Percentiles rank a stretch among this genome's conserved stretches.
Evolutionary conservation across 2,329 filamentous ascomycete species (phyloP).

Genomic region (Massarina eburnea): DNA sequence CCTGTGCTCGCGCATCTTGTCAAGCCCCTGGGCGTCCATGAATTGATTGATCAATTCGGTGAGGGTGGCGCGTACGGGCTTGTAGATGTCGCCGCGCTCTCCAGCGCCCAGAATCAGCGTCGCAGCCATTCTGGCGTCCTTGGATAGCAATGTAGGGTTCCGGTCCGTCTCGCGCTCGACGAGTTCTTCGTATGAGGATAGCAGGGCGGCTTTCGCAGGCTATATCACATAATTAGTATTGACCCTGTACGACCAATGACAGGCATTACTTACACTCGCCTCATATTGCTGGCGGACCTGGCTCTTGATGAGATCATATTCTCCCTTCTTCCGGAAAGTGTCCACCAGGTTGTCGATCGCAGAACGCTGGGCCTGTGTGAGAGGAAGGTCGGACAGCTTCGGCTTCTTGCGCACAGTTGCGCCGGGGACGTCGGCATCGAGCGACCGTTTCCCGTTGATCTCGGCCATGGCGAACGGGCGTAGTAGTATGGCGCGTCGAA

Average conservation of each 20-base stretch:
- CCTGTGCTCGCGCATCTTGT: conserved; percentile 68
- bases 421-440: conserved; percentile 28
- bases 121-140: conserved; percentile 72
- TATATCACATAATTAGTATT: conserved; percentile 34
- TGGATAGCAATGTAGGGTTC: conserved; percentile 70
- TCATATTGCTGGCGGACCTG: conserved; percentile 75
- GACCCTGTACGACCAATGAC: conserved; percentile 2
- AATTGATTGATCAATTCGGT: conserved; percentile 67
- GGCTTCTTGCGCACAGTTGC: conserved; percentile 57
- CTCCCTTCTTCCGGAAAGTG: conserved; percentile 83
- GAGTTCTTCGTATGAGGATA: conserved; percentile 67
- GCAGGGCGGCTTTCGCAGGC: conserved; percentile 71
- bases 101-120: conserved; percentile 77
- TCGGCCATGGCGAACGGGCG: conserved; percentile 32
- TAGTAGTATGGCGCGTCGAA: conserved; percentile 1
- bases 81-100: conserved; percentile 75
- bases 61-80: conserved; percentile 68
- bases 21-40: conserved; percentile 63
- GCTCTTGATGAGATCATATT: conserved; percentile 77
- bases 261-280: conserved; percentile 58
- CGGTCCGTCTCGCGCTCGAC: conserved; percentile 74
- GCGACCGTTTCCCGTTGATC: conserved; percentile 31
- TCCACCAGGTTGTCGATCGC: conserved; percentile 76
- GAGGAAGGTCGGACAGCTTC: conserved; percentile 73
- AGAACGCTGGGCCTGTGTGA: conserved; percentile 70